phyloP scores from a whole-genome alignment of 768 basidiomycete species.

The Paxillus ammoniavirescens region DNA sequence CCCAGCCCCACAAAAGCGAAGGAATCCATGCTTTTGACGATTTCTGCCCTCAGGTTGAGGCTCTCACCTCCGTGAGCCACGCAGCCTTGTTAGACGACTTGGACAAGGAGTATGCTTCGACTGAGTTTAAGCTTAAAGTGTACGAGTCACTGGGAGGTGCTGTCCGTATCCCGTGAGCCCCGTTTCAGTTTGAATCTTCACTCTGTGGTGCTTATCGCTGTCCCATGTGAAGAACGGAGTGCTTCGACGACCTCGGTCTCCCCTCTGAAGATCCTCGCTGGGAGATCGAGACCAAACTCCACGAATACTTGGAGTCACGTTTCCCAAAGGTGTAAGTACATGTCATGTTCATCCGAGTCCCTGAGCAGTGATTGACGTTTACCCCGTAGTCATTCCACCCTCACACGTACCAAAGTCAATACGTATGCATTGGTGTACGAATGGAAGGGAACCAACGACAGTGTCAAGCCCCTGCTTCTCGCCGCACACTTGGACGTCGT shows the following conservation, averaged over 20 bases:
- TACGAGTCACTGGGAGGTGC: constrained; percentile 36
- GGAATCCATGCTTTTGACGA: constrained; percentile 1
- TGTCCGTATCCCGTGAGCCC: constrained; percentile 31
- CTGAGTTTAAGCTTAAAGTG: constrained; percentile 27
- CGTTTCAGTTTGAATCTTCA: not conserved
- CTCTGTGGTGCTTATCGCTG: not conserved
- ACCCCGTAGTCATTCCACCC: constrained; percentile 40
- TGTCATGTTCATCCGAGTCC: not conserved
- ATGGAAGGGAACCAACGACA: constrained; percentile 51
- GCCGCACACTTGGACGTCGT: constrained; percentile 53
- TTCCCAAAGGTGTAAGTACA: constrained; percentile 59
- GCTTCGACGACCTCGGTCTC: constrained; percentile 47
- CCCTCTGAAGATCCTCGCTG: constrained; percentile 48
- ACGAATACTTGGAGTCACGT: constrained; percentile 33
- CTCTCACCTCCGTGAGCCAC: constrained; percentile 14
- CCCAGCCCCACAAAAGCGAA: not conserved
- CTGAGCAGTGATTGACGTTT: not conserved
- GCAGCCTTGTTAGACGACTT: constrained; percentile 20
- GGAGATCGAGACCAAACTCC: constrained; percentile 27
- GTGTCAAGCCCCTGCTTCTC: constrained; percentile 54
- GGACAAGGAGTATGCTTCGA: constrained; percentile 21
- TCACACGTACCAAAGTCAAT: constrained; percentile 55
- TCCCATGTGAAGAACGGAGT: constrained; percentile 44
- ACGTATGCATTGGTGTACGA: constrained; percentile 61
- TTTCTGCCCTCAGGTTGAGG: constrained; percentile 28